Percentiles rank a stretch among this genome's conserved stretches.
These are phyloP conservation scores for Corynascus novoguineensis DNA, from an alignment of 495 filamentous ascomycete genomes.

Conservation along the genomic window DNA sequence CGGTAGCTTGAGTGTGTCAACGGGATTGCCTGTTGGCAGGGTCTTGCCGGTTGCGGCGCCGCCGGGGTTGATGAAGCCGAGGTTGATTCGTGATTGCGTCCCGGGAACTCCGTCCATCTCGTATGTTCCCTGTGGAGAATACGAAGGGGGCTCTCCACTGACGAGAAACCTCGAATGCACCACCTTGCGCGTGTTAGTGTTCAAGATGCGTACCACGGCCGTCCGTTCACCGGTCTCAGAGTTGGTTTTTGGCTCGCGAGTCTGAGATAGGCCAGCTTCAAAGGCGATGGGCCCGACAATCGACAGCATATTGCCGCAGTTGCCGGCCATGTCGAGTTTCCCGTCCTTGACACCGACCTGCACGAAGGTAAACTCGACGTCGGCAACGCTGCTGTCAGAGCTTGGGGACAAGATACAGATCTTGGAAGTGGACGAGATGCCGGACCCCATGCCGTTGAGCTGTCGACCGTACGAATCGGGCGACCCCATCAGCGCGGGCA, in stretches of 20 bases:
- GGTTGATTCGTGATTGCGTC: constrained; percentile 48
- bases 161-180: constrained; percentile 45
- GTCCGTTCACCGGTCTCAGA: constrained; percentile 28
- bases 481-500: constrained; percentile 58
- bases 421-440: constrained; percentile 64
- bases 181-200: constrained; percentile 48
- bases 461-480: constrained; percentile 65
- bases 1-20: constrained; percentile 50
- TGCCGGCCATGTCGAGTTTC: constrained; percentile 59
- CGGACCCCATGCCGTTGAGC: constrained; percentile 67
- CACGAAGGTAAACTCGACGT: constrained; percentile 70
- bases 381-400: constrained; percentile 42
- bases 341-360: constrained; percentile 57
- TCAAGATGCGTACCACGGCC: constrained; percentile 36
- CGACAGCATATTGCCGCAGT: constrained; percentile 69
- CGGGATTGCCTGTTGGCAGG: constrained; percentile 56
- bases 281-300: constrained; percentile 63
- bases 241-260: constrained; percentile 14
- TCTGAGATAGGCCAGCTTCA: constrained; percentile 45
- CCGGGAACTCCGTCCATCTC: constrained; percentile 65
- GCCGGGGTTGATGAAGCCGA: constrained; percentile 61
- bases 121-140: constrained; percentile 47
- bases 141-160: constrained; percentile 40
- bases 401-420: constrained; percentile 57
- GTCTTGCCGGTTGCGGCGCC: constrained; percentile 62